Evolutionary conservation across 192 early-diverging fungal genomes (phyloP).

Genomic region (Coemansia sp.): DNA sequence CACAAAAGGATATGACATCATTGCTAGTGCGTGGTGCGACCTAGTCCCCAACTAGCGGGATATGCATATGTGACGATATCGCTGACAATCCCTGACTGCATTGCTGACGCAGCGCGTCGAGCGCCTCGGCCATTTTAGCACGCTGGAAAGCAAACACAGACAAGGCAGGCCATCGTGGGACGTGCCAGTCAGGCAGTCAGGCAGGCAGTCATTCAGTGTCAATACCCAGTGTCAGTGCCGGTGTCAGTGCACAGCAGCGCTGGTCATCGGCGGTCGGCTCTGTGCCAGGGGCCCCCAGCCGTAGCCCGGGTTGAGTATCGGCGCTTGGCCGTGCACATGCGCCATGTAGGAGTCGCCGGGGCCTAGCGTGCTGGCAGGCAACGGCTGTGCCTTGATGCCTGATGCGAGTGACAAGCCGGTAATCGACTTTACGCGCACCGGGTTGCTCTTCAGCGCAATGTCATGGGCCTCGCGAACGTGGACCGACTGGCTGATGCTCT

Average conservation of each 20-base stretch:
- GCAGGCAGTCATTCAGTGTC: too few species aligned
- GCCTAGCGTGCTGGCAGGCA: background rate
- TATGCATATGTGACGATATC: too few species aligned
- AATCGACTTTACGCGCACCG: slow-evolving; percentile 12
- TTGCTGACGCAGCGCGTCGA: too few species aligned
- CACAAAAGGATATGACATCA: too few species aligned
- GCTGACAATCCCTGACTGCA: too few species aligned
- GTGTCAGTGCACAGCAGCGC: background rate
- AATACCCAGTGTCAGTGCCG: background rate
- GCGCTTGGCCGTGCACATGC: slow-evolving; percentile 26
- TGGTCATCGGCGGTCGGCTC: background rate
- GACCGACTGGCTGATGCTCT: slow-evolving; percentile 31
- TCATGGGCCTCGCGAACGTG: slow-evolving; percentile 24
- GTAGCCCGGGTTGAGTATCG: slow-evolving; percentile 39
- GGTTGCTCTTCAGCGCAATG: slow-evolving; percentile 8
- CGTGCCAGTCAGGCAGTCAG: too few species aligned
- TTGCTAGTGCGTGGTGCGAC: too few species aligned
- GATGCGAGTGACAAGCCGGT: slow-evolving; percentile 19
- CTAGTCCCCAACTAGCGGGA: too few species aligned
- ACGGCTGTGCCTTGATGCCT: slow-evolving; percentile 11
- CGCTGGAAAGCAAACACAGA: too few species aligned
- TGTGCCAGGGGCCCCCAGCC: slow-evolving; percentile 18
- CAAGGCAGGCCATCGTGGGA: too few species aligned
- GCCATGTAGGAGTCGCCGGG: slow-evolving; percentile 22
- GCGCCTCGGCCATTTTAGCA: too few species aligned